Base-by-base conservation (phyloP, 2,329 filamentous ascomycete species). In the Thermoascus crustaceus region DNA sequence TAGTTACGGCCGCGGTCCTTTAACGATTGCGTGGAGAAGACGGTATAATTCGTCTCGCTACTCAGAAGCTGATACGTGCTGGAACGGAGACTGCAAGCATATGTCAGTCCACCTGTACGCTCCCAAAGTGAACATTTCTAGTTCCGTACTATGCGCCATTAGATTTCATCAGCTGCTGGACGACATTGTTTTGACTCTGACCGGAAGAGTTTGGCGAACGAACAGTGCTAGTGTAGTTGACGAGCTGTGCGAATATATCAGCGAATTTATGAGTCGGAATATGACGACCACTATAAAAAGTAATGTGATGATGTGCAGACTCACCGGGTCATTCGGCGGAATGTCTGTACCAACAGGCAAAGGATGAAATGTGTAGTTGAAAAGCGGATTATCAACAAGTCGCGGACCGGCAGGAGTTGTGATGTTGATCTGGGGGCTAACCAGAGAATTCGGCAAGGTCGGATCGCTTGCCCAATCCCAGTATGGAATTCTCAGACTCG, bases 401-500 rank as follows among this genome's bases (percentile, higher is more conserved):
- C 52, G 48, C 5, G 40, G 40, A 26, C 66, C 67, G 7, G 44
- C 44, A 4, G 67, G 63, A 36, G 61, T 65, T 35, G 57, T 67
- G 18, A 70, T 58, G 7, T 54, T 49, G 30, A 73, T 61, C 4
- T 51, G 60, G 32, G 59, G 52, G 7, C 49, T 46, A 5, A 55
- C 55, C 9, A 70, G 43, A 40, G 63, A 61, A 7, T 52, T 56
- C n/a, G 56, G 56, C 30, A 60, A 34, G 7, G 41, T 35, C 2
- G 53, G 45, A 41, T 57, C 40, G n/a, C 39, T 42, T 63, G 66
- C 63, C 64, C 65, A 70, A 45, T 71, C 68, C 67, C 67, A 71
- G 48, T 66, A 72, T 3, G 68, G 67, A 11, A 69, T 52, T 19
- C 68, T 59, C 17, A 71, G 50, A n/a, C 46, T 55, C 11, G 51